Percentiles rank a stretch among this genome's conserved stretches.
phyloP scores from a whole-genome alignment of 2,329 filamentous ascomycete genomes.

The Hypoxylon sp. region DNA sequence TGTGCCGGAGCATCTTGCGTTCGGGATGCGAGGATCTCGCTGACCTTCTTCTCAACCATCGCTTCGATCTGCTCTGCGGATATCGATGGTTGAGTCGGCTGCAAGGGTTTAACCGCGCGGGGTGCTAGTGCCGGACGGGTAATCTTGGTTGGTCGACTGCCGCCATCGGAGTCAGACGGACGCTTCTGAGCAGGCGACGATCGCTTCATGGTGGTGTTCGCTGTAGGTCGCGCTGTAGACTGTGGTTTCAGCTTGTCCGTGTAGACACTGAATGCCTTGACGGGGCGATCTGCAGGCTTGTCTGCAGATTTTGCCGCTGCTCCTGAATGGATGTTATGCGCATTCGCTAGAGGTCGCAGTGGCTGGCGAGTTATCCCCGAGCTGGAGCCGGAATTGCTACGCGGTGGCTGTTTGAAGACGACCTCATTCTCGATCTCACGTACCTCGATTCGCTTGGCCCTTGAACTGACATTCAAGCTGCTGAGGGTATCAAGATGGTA shows the following conservation, averaged over 20 bases:
- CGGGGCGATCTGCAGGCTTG: constrained; percentile 73
- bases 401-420: constrained; percentile 81
- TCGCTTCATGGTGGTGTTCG: constrained; percentile 48
- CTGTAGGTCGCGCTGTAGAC: constrained; percentile 46
- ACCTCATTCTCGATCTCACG: constrained; percentile 96
- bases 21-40: constrained; percentile 86
- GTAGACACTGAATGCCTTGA: constrained; percentile 89
- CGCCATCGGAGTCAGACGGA: constrained; percentile 57
- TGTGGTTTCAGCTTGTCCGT: constrained; percentile 75
- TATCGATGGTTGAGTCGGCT: constrained; percentile 55
- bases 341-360: constrained; percentile 79
- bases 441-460: constrained; percentile 96
- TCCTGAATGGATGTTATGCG: constrained; percentile 78
- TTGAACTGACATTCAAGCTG: constrained; percentile 93
- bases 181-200: constrained; percentile 57
- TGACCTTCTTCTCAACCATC: constrained; percentile 91
- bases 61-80: constrained; percentile 86
- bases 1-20: constrained; percentile 65
- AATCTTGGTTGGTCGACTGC: constrained; percentile 51
- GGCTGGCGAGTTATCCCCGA: constrained; percentile 74
- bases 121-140: constrained; percentile 42
- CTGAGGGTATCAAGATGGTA: constrained; percentile 95
- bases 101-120: constrained; percentile 39
- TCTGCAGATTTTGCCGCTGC: constrained; percentile 65
- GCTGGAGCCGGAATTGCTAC: constrained; percentile 60